phyloP scores from a whole-genome alignment of 2,329 filamentous ascomycete genomes.

The Plectosphaerella cucumerina region DNA sequence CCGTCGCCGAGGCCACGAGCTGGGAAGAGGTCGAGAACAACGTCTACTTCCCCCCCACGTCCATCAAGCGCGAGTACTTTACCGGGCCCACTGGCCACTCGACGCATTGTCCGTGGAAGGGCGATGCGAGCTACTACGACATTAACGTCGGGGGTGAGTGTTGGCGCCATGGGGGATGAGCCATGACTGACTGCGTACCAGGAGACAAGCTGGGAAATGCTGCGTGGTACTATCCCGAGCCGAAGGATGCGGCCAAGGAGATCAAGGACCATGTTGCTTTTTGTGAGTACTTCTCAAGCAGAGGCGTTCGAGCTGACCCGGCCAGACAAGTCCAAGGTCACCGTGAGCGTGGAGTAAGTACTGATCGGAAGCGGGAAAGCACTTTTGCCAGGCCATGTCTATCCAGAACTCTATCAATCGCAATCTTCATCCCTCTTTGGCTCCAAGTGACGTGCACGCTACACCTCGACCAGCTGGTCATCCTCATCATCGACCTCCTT shows the following conservation, averaged over 20 bases:
- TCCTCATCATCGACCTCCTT: slow-evolving; percentile 44
- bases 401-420: neutral
- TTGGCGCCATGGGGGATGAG: neutral
- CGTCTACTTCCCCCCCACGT: slow-evolving; percentile 48
- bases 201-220: slow-evolving; percentile 45
- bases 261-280: slow-evolving; percentile 56
- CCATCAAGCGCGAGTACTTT: slow-evolving; percentile 40
- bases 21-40: slow-evolving; percentile 55
- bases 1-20: slow-evolving; percentile 45
- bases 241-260: slow-evolving; percentile 40
- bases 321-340: slow-evolving; percentile 29
- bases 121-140: slow-evolving; percentile 52
- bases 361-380: neutral
- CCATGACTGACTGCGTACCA: slow-evolving; percentile 12
- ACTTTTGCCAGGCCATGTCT: no score
- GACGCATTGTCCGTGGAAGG: slow-evolving; percentile 54
- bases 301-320: slow-evolving; percentile 4
- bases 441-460: slow-evolving; percentile 6
- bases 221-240: slow-evolving; percentile 55
- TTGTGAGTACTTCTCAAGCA: slow-evolving; percentile 36
- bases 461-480: slow-evolving; percentile 52
- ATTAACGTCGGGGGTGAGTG: slow-evolving; percentile 40
- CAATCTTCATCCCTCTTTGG: neutral
- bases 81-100: slow-evolving; percentile 34
- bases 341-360: slow-evolving; percentile 12